Percentiles rank a stretch among this genome's conserved stretches.
Evolutionary conservation across 1,139 yeast genomes (phyloP).

Genomic region (Pichia kudriavzevii): DNA sequence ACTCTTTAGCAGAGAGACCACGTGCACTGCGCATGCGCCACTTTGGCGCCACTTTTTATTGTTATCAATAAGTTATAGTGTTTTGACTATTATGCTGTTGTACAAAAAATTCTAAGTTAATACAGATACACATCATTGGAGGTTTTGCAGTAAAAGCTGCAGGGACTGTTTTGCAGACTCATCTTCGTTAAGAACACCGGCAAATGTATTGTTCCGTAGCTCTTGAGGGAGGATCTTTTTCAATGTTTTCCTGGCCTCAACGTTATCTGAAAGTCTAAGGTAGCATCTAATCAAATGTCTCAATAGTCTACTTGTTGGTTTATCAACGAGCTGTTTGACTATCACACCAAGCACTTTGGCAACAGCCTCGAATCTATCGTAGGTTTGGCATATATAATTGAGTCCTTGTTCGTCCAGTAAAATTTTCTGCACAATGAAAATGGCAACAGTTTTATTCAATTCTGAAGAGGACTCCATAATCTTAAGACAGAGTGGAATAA

Average conservation of each 20-base stretch:
- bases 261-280: constrained; percentile 80
- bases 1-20: neutral
- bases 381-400: constrained; percentile 87
- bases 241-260: constrained; percentile 84
- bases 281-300: constrained; percentile 95
- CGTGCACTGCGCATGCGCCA: no score
- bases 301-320: constrained; percentile 71
- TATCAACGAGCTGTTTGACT: constrained; percentile 74
- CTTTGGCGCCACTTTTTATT: no score
- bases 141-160: constrained; percentile 70
- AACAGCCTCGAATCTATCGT: constrained; percentile 90
- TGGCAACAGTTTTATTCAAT: constrained; percentile 90
- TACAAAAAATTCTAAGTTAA: neutral
- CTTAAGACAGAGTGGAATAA: constrained; percentile 86
- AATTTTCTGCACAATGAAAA: constrained; percentile 88
- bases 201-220: constrained; percentile 84
- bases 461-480: constrained; percentile 96
- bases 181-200: constrained; percentile 74
- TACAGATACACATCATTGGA: constrained; percentile 25
- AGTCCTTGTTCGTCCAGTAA: constrained; percentile 87
- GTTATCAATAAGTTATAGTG: no score
- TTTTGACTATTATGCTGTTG: no score
- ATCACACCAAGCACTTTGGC: constrained; percentile 80
- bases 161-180: constrained; percentile 81
- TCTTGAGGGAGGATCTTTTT: constrained; percentile 82